phyloP scores from a whole-genome alignment of 2,329 filamentous ascomycete genomes.

The Aureobasidium namibiae region DNA sequence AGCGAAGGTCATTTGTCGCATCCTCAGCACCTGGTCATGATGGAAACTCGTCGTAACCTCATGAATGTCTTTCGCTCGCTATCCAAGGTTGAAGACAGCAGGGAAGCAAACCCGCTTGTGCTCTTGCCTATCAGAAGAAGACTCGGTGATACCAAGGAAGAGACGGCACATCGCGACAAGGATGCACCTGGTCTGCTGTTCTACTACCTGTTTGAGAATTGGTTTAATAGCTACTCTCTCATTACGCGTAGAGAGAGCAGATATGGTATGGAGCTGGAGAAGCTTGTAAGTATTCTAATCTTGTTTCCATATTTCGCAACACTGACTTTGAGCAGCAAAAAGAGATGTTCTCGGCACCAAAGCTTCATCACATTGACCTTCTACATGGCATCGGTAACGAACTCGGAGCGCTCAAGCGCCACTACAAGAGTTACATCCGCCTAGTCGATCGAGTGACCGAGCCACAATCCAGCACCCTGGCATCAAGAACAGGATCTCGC shows the following conservation, averaged over 20 bases:
- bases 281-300: slow-evolving; percentile 33
- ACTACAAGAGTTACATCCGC: slow-evolving; percentile 53
- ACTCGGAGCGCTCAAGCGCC: slow-evolving; percentile 50
- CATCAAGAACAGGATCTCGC: slow-evolving; percentile 35
- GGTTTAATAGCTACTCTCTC: slow-evolving; percentile 51
- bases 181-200: slow-evolving; percentile 55
- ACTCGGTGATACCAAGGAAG: slow-evolving; percentile 36
- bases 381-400: slow-evolving; percentile 55
- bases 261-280: slow-evolving; percentile 41
- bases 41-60: slow-evolving; percentile 49
- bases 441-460: slow-evolving; percentile 52
- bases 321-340: slow-evolving; percentile 30
- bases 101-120: slow-evolving; percentile 30
- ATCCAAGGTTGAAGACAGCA: slow-evolving; percentile 40
- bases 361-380: slow-evolving; percentile 39
- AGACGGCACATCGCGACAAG: slow-evolving; percentile 37
- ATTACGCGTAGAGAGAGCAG: slow-evolving; percentile 41
- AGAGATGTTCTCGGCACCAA: slow-evolving; percentile 46
- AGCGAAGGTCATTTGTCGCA: slow-evolving; percentile 26
- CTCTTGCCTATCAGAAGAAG: slow-evolving; percentile 38
- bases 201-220: slow-evolving; percentile 61
- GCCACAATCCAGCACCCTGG: slow-evolving; percentile 34
- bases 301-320: neutral
- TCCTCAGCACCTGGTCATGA: slow-evolving; percentile 39
- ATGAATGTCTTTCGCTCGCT: slow-evolving; percentile 54